Conservation (phyloP, 2,329 filamentous ascomycete species). For the Aspergillus sp. region DNA sequence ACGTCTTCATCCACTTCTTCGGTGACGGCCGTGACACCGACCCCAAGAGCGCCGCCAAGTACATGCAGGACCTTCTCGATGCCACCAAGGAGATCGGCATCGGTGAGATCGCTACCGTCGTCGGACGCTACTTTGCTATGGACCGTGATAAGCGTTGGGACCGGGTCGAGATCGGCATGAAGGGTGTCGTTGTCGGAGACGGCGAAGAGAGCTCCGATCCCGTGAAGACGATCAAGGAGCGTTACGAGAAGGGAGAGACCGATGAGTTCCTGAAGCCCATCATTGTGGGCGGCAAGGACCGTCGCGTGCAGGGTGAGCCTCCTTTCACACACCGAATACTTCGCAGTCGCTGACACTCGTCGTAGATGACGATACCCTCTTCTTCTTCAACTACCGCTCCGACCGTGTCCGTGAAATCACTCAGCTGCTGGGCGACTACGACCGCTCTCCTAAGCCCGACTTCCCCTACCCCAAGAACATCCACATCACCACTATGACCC, state of each 20-base stretch:
- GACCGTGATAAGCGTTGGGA: conserved; percentile 99
- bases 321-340: background rate
- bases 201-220: conserved; percentile 83
- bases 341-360: conserved; percentile 16
- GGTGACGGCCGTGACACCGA: conserved; percentile 97
- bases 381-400: conserved; percentile 99
- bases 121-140: conserved; percentile 98
- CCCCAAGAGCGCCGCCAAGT: conserved; percentile 85
- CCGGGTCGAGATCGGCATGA: conserved; percentile 82
- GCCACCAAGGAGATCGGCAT: conserved; percentile 78
- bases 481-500: conserved; percentile 90
- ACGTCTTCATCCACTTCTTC: conserved; percentile 99
- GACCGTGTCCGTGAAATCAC: conserved; percentile 96
- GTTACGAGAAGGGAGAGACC: conserved; percentile 83
- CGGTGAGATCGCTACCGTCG: conserved; percentile 86
- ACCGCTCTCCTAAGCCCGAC: conserved; percentile 85
- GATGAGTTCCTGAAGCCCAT: conserved; percentile 99
- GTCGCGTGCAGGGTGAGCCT: conserved; percentile 72
- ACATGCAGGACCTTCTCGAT: conserved; percentile 82
- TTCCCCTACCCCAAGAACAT: conserved; percentile 92
- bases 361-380: conserved; percentile 83
- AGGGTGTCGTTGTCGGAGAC: conserved; percentile 80
- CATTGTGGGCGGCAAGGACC: conserved; percentile 82
- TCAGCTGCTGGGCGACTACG: conserved; percentile 86
- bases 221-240: conserved; percentile 78